Conservation (phyloP, 2,329 filamentous ascomycete species). For the Dothideomycetes sp. region DNA sequence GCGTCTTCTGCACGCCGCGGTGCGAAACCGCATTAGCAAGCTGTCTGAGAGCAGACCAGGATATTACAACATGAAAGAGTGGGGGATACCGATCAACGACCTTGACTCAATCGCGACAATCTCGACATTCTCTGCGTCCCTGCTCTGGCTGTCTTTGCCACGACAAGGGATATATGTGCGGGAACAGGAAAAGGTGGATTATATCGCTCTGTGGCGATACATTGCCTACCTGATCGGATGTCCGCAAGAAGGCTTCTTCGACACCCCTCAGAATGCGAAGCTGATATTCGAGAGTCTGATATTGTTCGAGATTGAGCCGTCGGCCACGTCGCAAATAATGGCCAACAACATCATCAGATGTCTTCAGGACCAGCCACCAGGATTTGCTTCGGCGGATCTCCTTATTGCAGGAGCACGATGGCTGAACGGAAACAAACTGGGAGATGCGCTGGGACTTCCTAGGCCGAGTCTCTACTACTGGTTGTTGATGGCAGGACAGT, state of each 20-base stretch:
- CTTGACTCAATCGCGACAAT: slow-evolving; percentile 66
- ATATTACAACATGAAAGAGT: slow-evolving; percentile 50
- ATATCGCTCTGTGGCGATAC: slow-evolving; percentile 66
- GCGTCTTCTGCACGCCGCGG: slow-evolving; percentile 56
- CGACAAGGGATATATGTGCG: slow-evolving; percentile 60
- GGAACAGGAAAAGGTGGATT: slow-evolving; percentile 53
- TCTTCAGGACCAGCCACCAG: slow-evolving; percentile 54
- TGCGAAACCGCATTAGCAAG: slow-evolving; percentile 53
- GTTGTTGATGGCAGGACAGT: slow-evolving; percentile 52
- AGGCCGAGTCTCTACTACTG: slow-evolving; percentile 47
- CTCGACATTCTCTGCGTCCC: slow-evolving; percentile 53
- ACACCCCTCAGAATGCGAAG: slow-evolving; percentile 43
- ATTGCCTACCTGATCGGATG: slow-evolving; percentile 62
- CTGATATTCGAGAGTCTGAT: slow-evolving; percentile 58
- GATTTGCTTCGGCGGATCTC: slow-evolving; percentile 54
- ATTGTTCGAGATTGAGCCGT: slow-evolving; percentile 55
- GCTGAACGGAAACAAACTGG: slow-evolving; percentile 57
- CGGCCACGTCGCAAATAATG: slow-evolving; percentile 49
- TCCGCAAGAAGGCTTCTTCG: slow-evolving; percentile 48
- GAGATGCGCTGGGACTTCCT: slow-evolving; percentile 48
- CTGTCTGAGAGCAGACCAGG: slow-evolving; percentile 44
- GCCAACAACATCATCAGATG: slow-evolving; percentile 66
- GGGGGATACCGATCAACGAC: slow-evolving; percentile 62
- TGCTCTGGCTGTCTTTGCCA: slow-evolving; percentile 60
- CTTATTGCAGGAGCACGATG: slow-evolving; percentile 57